Conservation (phyloP, 805 yeast genomes). For the Schwanniomyces yamadae region DNA sequence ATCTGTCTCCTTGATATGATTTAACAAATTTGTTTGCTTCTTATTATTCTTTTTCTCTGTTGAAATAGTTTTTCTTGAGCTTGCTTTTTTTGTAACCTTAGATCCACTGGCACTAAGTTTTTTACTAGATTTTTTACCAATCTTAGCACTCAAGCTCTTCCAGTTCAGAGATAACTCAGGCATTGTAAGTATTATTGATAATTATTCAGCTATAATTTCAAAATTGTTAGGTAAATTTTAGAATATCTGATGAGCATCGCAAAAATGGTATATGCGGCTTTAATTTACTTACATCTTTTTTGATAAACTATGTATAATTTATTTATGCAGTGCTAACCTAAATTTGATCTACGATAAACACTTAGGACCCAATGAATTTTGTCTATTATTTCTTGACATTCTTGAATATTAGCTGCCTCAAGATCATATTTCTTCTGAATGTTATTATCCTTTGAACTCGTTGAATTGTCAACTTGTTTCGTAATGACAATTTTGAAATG, state of each 20-base stretch:
- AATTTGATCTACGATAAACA: slow-evolving; percentile 45
- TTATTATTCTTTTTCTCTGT: slow-evolving; percentile 10
- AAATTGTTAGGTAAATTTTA: slow-evolving; percentile 1
- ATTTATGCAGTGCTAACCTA: slow-evolving; percentile 2
- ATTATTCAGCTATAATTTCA: neutral
- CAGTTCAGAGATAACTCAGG: slow-evolving; percentile 23
- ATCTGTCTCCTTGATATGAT: slow-evolving; percentile 1
- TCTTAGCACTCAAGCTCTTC: slow-evolving; percentile 18
- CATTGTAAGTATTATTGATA: slow-evolving; percentile 1
- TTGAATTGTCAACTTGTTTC: slow-evolving; percentile 26
- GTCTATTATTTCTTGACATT: slow-evolving; percentile 74
- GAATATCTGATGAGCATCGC: slow-evolving; percentile 1
- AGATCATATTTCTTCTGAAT: slow-evolving; percentile 83
- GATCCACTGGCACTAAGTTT: too few species aligned
- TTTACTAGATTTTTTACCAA: slow-evolving; percentile 5
- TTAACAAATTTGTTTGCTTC: slow-evolving; percentile 5
- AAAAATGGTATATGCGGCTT: slow-evolving; percentile 5
- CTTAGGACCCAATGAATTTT: slow-evolving; percentile 59
- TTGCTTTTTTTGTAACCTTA: slow-evolving; percentile 14
- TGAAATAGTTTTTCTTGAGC: slow-evolving; percentile 1
- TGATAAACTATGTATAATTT: too few species aligned
- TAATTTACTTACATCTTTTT: too few species aligned
- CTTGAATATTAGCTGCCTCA: slow-evolving; percentile 63
- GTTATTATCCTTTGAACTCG: slow-evolving; percentile 47
- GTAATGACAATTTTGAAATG: slow-evolving; percentile 77